Evolutionary conservation across 2,329 filamentous ascomycete genomes (phyloP), one percentile per base, ranked within the genome.

Genomic region (Aphanocladium album): DNA sequence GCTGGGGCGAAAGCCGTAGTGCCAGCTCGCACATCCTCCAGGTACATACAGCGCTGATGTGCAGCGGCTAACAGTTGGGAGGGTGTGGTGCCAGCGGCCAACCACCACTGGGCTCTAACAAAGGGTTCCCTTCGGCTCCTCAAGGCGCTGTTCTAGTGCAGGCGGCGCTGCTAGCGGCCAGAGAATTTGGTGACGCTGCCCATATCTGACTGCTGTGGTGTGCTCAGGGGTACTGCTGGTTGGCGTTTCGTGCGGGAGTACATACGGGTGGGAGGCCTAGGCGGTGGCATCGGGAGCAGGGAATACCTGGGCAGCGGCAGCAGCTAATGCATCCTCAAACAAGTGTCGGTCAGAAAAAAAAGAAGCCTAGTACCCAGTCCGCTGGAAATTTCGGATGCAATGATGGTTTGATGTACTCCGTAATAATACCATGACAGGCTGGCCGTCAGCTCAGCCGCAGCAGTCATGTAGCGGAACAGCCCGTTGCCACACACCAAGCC

Each of bases 371-470:
- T 17, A 14, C 9, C n/a, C 2, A 21, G 14, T 27, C 8, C 5
- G 23, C 14, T 47, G 21, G 14, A 47, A 5, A 27, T 27, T 35
- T 43, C 33, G n/a, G 5, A 47, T 46, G 41, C 17, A 33, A 39
- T 47, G 14, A 47, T 46, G 54, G 16, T 21, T 43, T 35, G 14
- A 5, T 33, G 25, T 19, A 16, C 53, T 33, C 45, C 7, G 14
- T 23, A n/a, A 30, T 45, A 30, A 55, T 45, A 33, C n/a, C 30
- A 30, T 21, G 19, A 30, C 21, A 35, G 11, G 21, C 33, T 41
- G 35, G 35, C 30, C 30, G 9, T 54, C 35, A 54, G 50, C 51
- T 57, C 55, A 57, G 55, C 55, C 45, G 55, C 55, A 50, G 45
- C 8, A 19, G 21, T 35, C 3, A 49, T 49, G 33, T 49, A 49